These are phyloP conservation scores for Prunus dulcis DNA, from an alignment of 306 rosid genomes.

Conservation along the genomic window DNA sequence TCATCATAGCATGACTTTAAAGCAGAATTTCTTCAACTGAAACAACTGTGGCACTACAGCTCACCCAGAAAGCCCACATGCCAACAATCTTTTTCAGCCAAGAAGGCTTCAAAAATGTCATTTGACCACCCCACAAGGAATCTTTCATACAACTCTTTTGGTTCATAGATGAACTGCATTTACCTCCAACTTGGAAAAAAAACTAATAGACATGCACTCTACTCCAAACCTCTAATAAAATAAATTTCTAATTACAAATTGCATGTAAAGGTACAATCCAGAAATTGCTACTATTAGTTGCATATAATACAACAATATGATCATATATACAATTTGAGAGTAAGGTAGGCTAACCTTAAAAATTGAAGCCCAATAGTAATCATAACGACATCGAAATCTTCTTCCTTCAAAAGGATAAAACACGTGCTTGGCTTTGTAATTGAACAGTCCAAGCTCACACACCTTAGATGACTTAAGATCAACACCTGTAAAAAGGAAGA, in stretches of 20 bases:
- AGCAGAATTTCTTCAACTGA: background rate
- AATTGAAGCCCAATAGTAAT: slow-evolving; percentile 93
- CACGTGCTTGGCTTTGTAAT: slow-evolving; percentile 73
- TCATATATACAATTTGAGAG: background rate
- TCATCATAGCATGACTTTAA: background rate
- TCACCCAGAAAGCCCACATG: background rate
- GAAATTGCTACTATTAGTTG: background rate
- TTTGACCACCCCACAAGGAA: background rate
- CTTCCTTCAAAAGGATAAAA: slow-evolving; percentile 68
- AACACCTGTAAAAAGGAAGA: slow-evolving; percentile 70
- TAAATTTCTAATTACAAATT: background rate
- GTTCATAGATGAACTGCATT: background rate
- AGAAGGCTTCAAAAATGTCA: background rate
- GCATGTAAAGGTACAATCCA: background rate
- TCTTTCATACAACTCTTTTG: background rate
- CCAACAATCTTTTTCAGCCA: background rate
- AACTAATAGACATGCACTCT: background rate
- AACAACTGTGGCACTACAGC: background rate
- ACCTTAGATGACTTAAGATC: slow-evolving; percentile 90
- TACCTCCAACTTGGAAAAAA: background rate
- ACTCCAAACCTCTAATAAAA: background rate
- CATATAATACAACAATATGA: background rate
- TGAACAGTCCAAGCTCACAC: slow-evolving; percentile 78
- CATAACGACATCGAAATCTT: slow-evolving; percentile 79
- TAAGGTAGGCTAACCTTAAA: slow-evolving; percentile 55